Evolutionary conservation across 345 rosid species (phyloP).

Genomic region (Mallotus nudiflorus): DNA sequence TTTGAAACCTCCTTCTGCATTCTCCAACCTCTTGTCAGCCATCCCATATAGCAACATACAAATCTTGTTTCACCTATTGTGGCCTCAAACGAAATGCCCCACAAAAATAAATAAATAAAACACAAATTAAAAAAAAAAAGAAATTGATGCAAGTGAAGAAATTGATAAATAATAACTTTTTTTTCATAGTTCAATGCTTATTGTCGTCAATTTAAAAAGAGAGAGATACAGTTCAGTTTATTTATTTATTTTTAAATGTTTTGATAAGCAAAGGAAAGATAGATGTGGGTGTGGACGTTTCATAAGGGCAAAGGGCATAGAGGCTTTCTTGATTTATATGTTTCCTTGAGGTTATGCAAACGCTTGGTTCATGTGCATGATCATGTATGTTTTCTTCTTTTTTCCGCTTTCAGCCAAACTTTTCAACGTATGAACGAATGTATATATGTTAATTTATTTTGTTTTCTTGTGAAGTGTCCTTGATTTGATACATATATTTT

Average conservation of each 20-base stretch:
- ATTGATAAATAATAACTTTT: too few species aligned
- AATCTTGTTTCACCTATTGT: conserved; percentile 17
- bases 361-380: conserved; percentile 15
- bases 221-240: too few species aligned
- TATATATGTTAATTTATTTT: conserved; percentile 4
- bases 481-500: not conserved
- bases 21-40: conserved; percentile 25
- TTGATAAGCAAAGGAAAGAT: too few species aligned
- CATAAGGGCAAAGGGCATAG: not conserved
- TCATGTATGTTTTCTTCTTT: not conserved
- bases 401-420: conserved; percentile 7
- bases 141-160: too few species aligned
- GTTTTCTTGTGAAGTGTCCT: conserved; percentile 8
- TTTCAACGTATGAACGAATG: conserved; percentile 17
- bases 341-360: conserved; percentile 27
- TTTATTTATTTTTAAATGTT: too few species aligned
- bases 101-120: not conserved
- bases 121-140: too few species aligned
- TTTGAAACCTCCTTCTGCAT: conserved; percentile 35
- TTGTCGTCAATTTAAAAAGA: too few species aligned
- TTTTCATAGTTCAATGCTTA: too few species aligned
- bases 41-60: conserved; percentile 10
- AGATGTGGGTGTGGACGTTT: not conserved
- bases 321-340: conserved; percentile 5
- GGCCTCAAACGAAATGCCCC: conserved; percentile 4